Evolutionary conservation across 805 yeast genomes (phyloP).

Genomic region (Candida krabiensis): DNA sequence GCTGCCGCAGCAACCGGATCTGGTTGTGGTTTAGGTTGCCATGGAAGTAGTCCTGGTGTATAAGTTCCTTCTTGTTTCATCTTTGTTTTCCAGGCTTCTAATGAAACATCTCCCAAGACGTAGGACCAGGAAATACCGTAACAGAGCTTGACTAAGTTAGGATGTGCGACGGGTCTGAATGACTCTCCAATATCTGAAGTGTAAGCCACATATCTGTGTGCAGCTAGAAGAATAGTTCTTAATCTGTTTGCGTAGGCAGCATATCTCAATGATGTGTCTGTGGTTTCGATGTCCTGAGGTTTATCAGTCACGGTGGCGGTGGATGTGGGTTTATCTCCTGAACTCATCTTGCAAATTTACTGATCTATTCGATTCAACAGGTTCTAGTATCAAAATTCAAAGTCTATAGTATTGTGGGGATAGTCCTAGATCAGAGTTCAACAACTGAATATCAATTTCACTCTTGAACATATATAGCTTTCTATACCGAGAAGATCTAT

Average conservation of each 20-base stretch:
- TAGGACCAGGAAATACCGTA: slow-evolving; percentile 79
- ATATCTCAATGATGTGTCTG: slow-evolving; percentile 51
- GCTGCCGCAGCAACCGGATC: slow-evolving; percentile 38
- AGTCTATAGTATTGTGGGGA: too few species aligned
- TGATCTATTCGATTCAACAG: too few species aligned
- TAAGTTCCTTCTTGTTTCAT: slow-evolving; percentile 66
- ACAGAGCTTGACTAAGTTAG: slow-evolving; percentile 59
- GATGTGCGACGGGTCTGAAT: slow-evolving; percentile 79
- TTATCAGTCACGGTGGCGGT: too few species aligned
- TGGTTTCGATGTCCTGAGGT: slow-evolving; percentile 17
- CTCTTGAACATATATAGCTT: too few species aligned
- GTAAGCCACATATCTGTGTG: slow-evolving; percentile 82
- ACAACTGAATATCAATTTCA: too few species aligned
- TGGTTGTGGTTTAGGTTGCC: slow-evolving; percentile 52
- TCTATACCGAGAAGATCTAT: too few species aligned
- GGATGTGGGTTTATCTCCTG: too few species aligned
- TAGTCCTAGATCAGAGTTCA: too few species aligned
- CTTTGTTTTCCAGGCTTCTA: slow-evolving; percentile 70
- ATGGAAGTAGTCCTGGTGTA: slow-evolving; percentile 61
- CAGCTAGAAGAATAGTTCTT: slow-evolving; percentile 66
- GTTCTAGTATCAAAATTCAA: too few species aligned
- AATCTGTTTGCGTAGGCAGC: slow-evolving; percentile 81
- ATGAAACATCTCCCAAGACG: slow-evolving; percentile 71
- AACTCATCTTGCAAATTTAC: too few species aligned
- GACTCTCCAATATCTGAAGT: slow-evolving; percentile 87